Percentiles rank a stretch among this genome's conserved stretches.
Conservation (phyloP, 129 eudicot genomes). For the Saposhnikovia divaricata region DNA sequence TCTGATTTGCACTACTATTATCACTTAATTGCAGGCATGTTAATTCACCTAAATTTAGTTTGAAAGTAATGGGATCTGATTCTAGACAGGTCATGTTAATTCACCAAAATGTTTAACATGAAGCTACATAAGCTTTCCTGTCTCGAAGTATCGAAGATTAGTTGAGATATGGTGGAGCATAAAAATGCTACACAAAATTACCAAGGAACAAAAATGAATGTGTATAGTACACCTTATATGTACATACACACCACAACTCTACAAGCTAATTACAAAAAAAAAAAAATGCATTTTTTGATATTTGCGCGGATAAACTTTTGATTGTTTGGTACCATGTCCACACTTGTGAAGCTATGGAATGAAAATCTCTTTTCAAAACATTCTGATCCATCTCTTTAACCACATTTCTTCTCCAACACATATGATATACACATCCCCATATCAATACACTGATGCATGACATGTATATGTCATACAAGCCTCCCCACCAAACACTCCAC, state of each 20-base stretch:
- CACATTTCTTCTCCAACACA: slow-evolving; percentile 9
- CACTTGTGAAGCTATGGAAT: neutral
- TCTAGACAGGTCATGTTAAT: neutral
- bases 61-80: neutral
- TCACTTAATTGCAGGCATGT: neutral
- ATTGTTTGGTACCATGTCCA: neutral
- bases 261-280: slow-evolving; percentile 23
- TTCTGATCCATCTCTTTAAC: neutral
- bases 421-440: slow-evolving; percentile 7
- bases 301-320: neutral
- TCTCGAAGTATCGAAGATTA: neutral
- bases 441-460: neutral
- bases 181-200: neutral
- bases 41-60: neutral
- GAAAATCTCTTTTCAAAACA: slow-evolving; percentile 7
- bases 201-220: neutral
- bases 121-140: neutral
- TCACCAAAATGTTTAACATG: neutral
- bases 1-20: neutral
- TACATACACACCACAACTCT: slow-evolving; percentile 24
- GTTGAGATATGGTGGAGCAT: neutral
- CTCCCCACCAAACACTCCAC: neutral
- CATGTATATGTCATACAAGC: neutral
- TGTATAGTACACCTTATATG: slow-evolving; percentile 16
- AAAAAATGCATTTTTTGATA: neutral